Conservation (phyloP, 768 basidiomycete genomes). For the Piloderma croceum region DNA sequence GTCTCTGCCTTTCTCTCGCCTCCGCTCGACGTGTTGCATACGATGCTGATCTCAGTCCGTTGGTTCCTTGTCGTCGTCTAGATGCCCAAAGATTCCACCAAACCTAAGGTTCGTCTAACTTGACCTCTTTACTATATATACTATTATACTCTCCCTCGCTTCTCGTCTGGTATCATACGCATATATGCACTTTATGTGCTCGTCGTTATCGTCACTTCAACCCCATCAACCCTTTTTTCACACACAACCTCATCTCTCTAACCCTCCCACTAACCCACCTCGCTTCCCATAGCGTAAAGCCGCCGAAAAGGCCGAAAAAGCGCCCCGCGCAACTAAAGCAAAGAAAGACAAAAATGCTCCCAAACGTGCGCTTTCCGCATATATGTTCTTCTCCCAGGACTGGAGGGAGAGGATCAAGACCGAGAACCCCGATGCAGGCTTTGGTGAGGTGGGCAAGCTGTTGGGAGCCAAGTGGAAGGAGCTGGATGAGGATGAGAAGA, state of each 20-base stretch:
- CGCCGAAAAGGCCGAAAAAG: constrained; percentile 65
- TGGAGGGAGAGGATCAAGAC: constrained; percentile 93
- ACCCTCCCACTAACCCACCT: neutral
- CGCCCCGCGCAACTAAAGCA: constrained; percentile 39
- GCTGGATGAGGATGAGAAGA: constrained; percentile 85
- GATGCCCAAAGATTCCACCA: constrained; percentile 78
- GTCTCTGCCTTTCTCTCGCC: neutral
- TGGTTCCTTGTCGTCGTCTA: constrained; percentile 31
- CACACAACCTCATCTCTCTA: neutral
- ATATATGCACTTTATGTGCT: constrained; percentile 8
- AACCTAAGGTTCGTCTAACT: constrained; percentile 53
- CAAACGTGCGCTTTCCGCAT: constrained; percentile 91
- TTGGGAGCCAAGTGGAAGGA: constrained; percentile 98
- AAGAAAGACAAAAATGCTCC: constrained; percentile 83
- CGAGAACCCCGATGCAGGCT: constrained; percentile 92
- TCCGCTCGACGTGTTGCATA: neutral
- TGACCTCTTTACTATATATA: constrained; percentile 13
- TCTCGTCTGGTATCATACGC: constrained; percentile 6
- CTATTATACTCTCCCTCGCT: constrained; percentile 9
- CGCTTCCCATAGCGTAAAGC: constrained; percentile 56
- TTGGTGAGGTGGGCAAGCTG: constrained; percentile 95
- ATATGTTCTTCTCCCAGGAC: constrained; percentile 98
- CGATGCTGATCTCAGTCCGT: neutral
- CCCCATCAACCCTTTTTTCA: constrained; percentile 3
- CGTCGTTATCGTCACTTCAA: constrained; percentile 1